A percentile compares a stretch with the other conserved stretches of the same genome.
Evolutionary conservation across 345 rosid species (phyloP).

Genomic region (Sonneratia alba): DNA sequence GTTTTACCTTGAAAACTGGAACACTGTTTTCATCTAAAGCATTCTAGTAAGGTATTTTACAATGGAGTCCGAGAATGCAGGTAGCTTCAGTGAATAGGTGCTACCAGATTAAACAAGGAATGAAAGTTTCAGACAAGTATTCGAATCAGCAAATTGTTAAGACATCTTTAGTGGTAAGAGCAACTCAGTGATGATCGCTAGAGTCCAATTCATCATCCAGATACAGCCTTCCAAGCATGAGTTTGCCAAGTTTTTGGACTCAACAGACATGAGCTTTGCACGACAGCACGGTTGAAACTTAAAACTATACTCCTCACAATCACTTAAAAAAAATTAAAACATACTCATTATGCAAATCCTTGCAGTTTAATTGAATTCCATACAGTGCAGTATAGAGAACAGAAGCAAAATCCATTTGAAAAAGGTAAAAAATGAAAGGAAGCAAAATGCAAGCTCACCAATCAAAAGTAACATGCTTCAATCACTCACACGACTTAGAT

Average conservation of each 20-base stretch:
- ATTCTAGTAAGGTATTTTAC: not conserved
- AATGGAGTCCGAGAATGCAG: not conserved
- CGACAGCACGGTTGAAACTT: not conserved
- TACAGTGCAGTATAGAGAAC: not conserved
- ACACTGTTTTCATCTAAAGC: not conserved
- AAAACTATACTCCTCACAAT: not conserved
- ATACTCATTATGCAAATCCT: not conserved
- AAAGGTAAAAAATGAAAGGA: not conserved
- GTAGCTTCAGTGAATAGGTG: not conserved
- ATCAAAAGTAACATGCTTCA: not conserved
- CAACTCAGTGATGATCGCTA: not conserved
- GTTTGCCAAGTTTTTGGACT: not conserved
- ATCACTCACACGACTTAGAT: not conserved
- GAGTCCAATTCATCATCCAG: not conserved
- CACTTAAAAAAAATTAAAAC: not conserved
- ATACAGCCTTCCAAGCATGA: not conserved
- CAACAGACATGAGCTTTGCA: not conserved
- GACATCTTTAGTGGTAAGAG: not conserved
- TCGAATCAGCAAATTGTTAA: not conserved
- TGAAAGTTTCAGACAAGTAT: not conserved
- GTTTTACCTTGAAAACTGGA: not conserved
- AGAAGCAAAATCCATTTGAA: not conserved
- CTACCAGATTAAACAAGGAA: not conserved
- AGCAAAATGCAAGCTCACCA: not conserved
- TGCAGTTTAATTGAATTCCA: not conserved